Evolutionary conservation across 2,329 filamentous ascomycete genomes (phyloP), one percentile per base, ranked within the genome.

Genomic region (Pseudopithomyces chartarum): DNA sequence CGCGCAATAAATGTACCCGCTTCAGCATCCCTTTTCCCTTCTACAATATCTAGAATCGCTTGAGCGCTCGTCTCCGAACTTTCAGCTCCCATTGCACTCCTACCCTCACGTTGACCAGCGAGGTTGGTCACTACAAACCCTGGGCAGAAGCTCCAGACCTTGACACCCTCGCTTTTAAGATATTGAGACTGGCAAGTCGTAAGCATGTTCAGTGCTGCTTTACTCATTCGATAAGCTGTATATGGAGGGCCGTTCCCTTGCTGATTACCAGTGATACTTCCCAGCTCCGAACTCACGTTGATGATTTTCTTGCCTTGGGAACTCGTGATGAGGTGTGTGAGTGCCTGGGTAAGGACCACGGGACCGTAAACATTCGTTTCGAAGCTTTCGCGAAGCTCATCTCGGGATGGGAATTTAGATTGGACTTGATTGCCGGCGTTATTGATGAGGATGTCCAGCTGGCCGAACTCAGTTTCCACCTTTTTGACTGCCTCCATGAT

Each of bases 391-490:
- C 65, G 65, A 2, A 75, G 47, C 8, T 36, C 39, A 0, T 60
- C 58, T 13, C 70, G 70, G 11, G 52, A 49, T 17, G 52, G n/a
- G 15, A 56, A 44, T 2, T 56, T 50, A 6, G 40, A 36, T 33
- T 66, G 57, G 5, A 38, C 40, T 20, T 78, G 75, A 4, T 84
- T 76, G 17, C 91, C 92, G 29, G 92, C 92, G 74, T 96, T 96
- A 82, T 96, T 96, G 79, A 96, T 79, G 38, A 96, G 79, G 55
- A 96, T 90, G 77, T 96, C 90, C 67, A 96, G 83, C n/a, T 57
- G 63, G 36, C 62, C 64, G 29, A 64, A 72, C 4, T 69, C 64
- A 10, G 65, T 38, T 55, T 61, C 65, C 17, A 76, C 59, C 26
- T 67, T 67, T 54, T 73, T 69, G 36, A 70, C 67, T 10, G 75